These are phyloP conservation scores for Cutaneotrichosporon dermatis DNA, from an alignment of 1,284 basidiomycete species.

Conservation along the genomic window DNA sequence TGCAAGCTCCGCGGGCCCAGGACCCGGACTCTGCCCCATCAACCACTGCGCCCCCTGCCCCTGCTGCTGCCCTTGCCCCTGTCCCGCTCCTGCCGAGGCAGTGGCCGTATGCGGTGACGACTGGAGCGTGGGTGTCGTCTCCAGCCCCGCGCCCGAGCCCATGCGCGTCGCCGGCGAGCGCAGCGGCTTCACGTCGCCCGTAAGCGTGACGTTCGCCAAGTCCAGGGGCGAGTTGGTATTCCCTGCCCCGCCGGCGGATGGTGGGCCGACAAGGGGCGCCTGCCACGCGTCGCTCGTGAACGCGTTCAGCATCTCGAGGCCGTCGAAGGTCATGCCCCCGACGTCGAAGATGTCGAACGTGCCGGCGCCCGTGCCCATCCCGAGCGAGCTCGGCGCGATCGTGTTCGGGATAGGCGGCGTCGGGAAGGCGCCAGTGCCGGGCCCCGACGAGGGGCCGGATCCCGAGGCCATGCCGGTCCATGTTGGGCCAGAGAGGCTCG, in stretches of 20 bases:
- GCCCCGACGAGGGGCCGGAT: neutral
- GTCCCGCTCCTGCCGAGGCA: neutral
- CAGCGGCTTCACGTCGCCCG: slow-evolving; percentile 3
- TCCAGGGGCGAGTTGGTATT: too few species aligned
- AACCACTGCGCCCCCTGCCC: slow-evolving; percentile 5
- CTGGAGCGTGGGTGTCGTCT: neutral
- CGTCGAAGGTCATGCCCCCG: slow-evolving; percentile 45
- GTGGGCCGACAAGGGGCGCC: neutral
- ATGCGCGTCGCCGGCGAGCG: slow-evolving; percentile 4
- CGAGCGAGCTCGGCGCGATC: neutral
- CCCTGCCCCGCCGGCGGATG: too few species aligned
- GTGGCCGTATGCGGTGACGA: neutral
- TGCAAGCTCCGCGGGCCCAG: slow-evolving; percentile 16
- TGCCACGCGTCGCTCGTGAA: slow-evolving; percentile 32
- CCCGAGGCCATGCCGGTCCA: neutral
- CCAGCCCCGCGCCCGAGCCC: neutral
- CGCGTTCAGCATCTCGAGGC: slow-evolving; percentile 43
- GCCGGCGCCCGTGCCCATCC: neutral
- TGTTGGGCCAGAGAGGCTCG: neutral
- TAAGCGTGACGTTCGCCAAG: neutral
- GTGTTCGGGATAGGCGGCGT: slow-evolving; percentile 4
- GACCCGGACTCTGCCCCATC: slow-evolving; percentile 12
- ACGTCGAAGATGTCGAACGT: slow-evolving; percentile 34
- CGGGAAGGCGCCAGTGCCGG: neutral
- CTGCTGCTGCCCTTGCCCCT: slow-evolving; percentile 10